These are phyloP conservation scores for Scheffersomyces lignosus DNA, from an alignment of 805 yeast genomes.

Conservation along the genomic window DNA sequence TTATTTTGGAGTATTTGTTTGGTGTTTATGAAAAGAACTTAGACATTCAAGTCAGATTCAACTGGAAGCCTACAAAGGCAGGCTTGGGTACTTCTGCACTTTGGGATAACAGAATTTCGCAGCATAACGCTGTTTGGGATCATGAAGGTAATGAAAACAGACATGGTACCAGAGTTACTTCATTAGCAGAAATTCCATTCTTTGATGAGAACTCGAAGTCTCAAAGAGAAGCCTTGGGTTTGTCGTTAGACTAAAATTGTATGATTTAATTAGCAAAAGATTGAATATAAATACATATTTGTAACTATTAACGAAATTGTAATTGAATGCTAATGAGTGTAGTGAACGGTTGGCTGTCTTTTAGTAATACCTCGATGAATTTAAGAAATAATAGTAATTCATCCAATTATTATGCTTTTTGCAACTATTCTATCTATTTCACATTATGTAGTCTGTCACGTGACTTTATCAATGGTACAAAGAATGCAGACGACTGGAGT, in stretches of 20 bases:
- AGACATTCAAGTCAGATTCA: conserved; percentile 19
- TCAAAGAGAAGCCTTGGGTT: conserved; percentile 53
- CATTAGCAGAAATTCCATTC: conserved; percentile 55
- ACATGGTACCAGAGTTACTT: conserved; percentile 52
- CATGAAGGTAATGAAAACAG: conserved; percentile 45
- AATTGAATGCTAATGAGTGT: too few species aligned
- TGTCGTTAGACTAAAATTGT: conserved; percentile 19
- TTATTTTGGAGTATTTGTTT: conserved; percentile 13
- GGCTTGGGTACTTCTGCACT: conserved; percentile 39
- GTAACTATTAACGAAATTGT: too few species aligned
- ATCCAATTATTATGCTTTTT: too few species aligned
- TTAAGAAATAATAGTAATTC: too few species aligned
- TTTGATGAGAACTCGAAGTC: conserved; percentile 51
- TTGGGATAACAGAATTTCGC: conserved; percentile 61
- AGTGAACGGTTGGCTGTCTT: too few species aligned
- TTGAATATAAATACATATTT: neutral
- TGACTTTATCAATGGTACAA: too few species aligned
- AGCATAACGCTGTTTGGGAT: conserved; percentile 56
- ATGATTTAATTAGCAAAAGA: neutral
- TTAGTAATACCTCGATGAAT: too few species aligned
- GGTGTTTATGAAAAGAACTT: conserved; percentile 15
- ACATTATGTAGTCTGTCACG: too few species aligned
- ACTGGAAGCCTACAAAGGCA: conserved; percentile 15
- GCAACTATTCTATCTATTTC: too few species aligned
- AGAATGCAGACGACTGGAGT: too few species aligned